Evolutionary conservation across 1,284 basidiomycete genomes (phyloP).

Genomic region (Cutaneotrichosporon dermatis): DNA sequence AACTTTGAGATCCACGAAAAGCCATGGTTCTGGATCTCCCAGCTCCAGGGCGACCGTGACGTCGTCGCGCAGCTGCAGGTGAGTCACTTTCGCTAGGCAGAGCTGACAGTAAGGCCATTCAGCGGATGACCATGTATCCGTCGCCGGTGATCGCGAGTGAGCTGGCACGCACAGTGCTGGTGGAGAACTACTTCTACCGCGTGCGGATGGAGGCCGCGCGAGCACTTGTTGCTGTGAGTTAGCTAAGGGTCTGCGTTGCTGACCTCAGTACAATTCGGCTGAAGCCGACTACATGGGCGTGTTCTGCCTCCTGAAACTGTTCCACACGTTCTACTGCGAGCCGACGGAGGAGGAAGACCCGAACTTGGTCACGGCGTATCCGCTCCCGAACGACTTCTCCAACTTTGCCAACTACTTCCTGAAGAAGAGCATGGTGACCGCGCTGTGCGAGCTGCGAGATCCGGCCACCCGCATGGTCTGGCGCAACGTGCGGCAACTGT

Average conservation of each 20-base stretch:
- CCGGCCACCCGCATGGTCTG: constrained; percentile 53
- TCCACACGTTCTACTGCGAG: constrained; percentile 82
- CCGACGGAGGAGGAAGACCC: constrained; percentile 77
- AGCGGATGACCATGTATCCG: constrained; percentile 73
- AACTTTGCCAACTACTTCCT: constrained; percentile 92
- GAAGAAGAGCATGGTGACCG: constrained; percentile 57
- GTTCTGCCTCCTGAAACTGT: constrained; percentile 94
- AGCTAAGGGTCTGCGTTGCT: too few relatives aligned
- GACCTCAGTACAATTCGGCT: constrained; percentile 33
- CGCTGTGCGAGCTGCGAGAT: constrained; percentile 37
- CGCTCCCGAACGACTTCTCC: constrained; percentile 88
- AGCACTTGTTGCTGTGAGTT: constrained; percentile 76
- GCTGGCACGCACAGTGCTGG: constrained; percentile 86
- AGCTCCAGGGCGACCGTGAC: constrained; percentile 91
- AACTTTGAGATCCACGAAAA: constrained; percentile 88
- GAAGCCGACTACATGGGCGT: constrained; percentile 62
- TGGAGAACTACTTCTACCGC: constrained; percentile 95
- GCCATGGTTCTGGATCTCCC: constrained; percentile 98
- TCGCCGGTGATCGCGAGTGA: constrained; percentile 85
- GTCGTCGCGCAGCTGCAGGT: constrained; percentile 98
- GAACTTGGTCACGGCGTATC: constrained; percentile 77
- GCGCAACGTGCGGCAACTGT: constrained; percentile 78
- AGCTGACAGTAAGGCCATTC: constrained; percentile 61
- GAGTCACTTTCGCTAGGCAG: constrained; percentile 39
- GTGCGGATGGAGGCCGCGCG: constrained; percentile 91